Evolutionary conservation across 108 stramenopile genomes (phyloP), one percentile per base, ranked within the genome.

Genomic region (Aureococcus anophagefferens): DNA sequence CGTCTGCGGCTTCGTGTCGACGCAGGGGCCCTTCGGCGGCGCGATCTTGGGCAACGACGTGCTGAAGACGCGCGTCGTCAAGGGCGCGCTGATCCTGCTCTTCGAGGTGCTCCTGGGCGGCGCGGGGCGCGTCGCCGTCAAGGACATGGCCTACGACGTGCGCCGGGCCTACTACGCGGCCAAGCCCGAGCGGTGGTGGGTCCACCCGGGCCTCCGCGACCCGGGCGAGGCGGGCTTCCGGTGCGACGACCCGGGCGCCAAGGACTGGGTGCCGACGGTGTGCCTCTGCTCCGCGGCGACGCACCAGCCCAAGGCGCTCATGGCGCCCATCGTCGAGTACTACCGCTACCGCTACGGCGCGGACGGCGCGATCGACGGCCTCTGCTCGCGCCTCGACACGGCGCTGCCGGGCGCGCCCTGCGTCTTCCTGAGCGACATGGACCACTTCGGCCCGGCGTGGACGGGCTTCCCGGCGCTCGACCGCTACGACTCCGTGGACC

Each of bases 361-460:
- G 0, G 64, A 33, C 30, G 29, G 64, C 64, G 64, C 64, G 15
- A 33, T 33, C 64, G 64, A 64, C 64, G 64, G 64, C 32, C 16
- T 31, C 30, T 31, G 30, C 64, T 5, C 64, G 15, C 7, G 30
- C 0, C 3, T 0, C 14, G 64, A 64, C 33, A 33, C 64, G 64
- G 64, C 33, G 14, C 16, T 64, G 5, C 64, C 64, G 30, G 64
- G 64, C 64, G 64, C 64, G 11, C 30, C 64, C 30, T 13, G 11
- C 32, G 30, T 64, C 32, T 64, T 31, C 32, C 30, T 64, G 7
- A 31, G 11, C 14, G 64, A 64, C 64, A 64, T 64, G 64, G 64
- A 64, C 64, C 64, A 64, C 32, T 64, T 33, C 16, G 64, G 64
- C 7, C 64, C 64, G 14, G 64, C 64, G 14, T 64, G 64, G 64